phyloP scores from a whole-genome alignment of 768 basidiomycete genomes.

The Serendipita sp. region DNA sequence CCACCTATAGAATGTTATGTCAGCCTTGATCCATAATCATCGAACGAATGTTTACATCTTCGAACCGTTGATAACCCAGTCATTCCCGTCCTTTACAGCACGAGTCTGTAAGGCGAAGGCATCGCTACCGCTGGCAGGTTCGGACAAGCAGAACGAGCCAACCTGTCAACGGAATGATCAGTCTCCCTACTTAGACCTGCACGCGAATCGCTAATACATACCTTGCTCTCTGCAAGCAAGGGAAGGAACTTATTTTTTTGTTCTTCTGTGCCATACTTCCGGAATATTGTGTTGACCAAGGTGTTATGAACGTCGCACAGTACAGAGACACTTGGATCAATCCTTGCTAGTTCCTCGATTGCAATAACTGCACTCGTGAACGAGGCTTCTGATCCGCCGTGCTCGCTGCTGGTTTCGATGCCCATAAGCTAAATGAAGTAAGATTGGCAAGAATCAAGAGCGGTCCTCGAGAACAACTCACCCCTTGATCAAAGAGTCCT shows the following conservation, averaged over 20 bases:
- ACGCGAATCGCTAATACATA: conserved; percentile 16
- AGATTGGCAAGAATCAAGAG: conserved; percentile 4
- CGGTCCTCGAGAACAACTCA: conserved; percentile 24
- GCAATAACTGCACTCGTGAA: conserved; percentile 93
- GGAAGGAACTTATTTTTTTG: conserved; percentile 85
- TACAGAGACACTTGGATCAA: conserved; percentile 93
- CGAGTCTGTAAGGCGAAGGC: conserved; percentile 93
- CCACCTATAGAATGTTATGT: conserved; percentile 30
- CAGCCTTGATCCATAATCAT: background rate
- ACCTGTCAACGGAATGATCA: conserved; percentile 34
- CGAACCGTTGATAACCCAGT: conserved; percentile 85
- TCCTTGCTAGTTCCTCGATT: conserved; percentile 91
- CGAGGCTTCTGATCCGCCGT: conserved; percentile 76
- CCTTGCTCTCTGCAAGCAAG: conserved; percentile 60
- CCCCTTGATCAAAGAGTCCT: conserved; percentile 88
- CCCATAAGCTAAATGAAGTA: conserved; percentile 66
- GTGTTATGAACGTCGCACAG: conserved; percentile 98
- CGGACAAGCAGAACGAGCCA: conserved; percentile 90
- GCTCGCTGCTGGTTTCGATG: conserved; percentile 73
- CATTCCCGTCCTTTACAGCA: conserved; percentile 69
- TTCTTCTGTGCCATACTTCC: conserved; percentile 68
- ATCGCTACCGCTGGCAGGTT: conserved; percentile 85
- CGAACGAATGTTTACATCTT: conserved; percentile 45
- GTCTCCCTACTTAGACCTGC: background rate
- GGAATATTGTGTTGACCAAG: conserved; percentile 85